Evolutionary conservation across 2,329 filamentous ascomycete genomes (phyloP), one percentile per base, ranked within the genome.

Genomic region (Dactylellina cionopaga): DNA sequence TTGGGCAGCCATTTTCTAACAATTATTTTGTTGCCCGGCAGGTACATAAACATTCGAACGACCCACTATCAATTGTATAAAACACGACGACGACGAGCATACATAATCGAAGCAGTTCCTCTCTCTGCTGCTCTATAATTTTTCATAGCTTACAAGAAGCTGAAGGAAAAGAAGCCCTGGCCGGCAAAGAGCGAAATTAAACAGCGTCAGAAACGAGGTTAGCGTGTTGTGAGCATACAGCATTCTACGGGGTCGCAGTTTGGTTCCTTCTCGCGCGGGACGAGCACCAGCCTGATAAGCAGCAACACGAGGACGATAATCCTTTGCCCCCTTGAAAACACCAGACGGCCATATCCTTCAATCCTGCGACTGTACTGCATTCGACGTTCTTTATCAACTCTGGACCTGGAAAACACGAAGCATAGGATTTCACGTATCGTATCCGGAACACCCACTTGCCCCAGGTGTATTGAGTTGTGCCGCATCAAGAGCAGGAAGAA

Each of bases 241-340:
- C 22, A n/a, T 43, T 9, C 22, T 43, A 11, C 39, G 22, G 11
- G n/a, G 15, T 37, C 15, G 11, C n/a, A n/a, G n/a, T n/a, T n/a
- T n/a, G n/a, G n/a, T n/a, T n/a, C n/a, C n/a, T n/a, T 37, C 33
- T 37, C 10, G 15, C 39, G 39, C 39, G 39, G n/a, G n/a, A 11
- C 39, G 44, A 19, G 31, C 55, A 59, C 51, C 56, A 60, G 56
- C 56, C 56, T 60, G 56, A 60, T 60, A 60, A 60, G 56, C 56
- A 49, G 31, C 5, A 60, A 60, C 51, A 60, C 56, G 56, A 60
- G 31, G 11, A n/a, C 51, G 51, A 49, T 60, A 49, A 60, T 49
- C 43, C 56, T 49, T 13, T 47, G 25, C 17, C 9, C 55, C 46
- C 19, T n/a, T n/a, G n/a, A n/a, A n/a, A n/a, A n/a, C n/a, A n/a